Conservation (phyloP, 768 basidiomycete genomes). For the Fistulinella prunicolor region DNA sequence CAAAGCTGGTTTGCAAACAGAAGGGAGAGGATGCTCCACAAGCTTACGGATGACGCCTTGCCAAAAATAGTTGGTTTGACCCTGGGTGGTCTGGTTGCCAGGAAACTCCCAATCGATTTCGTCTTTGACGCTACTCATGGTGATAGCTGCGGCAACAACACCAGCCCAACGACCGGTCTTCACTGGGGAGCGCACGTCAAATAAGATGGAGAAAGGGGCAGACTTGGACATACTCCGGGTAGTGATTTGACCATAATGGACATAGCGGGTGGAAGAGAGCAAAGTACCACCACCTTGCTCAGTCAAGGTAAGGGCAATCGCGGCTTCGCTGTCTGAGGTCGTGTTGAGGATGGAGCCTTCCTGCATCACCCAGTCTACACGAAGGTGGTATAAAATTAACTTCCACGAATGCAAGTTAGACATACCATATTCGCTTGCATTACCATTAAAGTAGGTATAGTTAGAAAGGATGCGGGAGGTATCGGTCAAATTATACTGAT, state of each 20-base stretch:
- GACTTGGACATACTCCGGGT: slow-evolving; percentile 43
- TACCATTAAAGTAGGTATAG: slow-evolving; percentile 66
- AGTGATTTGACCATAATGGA: slow-evolving; percentile 79
- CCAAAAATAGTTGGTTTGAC: slow-evolving; percentile 83
- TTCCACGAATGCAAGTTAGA: not conserved
- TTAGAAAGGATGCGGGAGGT: slow-evolving; percentile 67
- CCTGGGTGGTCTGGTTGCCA: slow-evolving; percentile 56
- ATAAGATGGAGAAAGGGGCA: not conserved
- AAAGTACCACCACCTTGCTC: slow-evolving; percentile 73
- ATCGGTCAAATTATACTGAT: slow-evolving; percentile 60
- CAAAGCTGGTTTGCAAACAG: not conserved
- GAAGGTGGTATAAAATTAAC: not conserved
- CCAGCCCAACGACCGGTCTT: slow-evolving; percentile 80
- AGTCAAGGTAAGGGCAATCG: slow-evolving; percentile 66
- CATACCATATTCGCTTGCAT: slow-evolving; percentile 64
- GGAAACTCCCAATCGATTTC: slow-evolving; percentile 90
- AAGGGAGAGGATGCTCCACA: not conserved
- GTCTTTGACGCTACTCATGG: slow-evolving; percentile 80
- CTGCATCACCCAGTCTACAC: slow-evolving; percentile 67
- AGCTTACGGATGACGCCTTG: slow-evolving; percentile 63
- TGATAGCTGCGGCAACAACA: slow-evolving; percentile 82
- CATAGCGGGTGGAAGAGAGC: slow-evolving; percentile 73
- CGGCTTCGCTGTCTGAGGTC: slow-evolving; percentile 54
- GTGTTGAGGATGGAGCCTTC: slow-evolving; percentile 64
- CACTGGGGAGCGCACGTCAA: slow-evolving; percentile 39